Evolutionary conservation across 1,139 yeast genomes (phyloP).

Genomic region (Hyphopichia buzzinii): DNA sequence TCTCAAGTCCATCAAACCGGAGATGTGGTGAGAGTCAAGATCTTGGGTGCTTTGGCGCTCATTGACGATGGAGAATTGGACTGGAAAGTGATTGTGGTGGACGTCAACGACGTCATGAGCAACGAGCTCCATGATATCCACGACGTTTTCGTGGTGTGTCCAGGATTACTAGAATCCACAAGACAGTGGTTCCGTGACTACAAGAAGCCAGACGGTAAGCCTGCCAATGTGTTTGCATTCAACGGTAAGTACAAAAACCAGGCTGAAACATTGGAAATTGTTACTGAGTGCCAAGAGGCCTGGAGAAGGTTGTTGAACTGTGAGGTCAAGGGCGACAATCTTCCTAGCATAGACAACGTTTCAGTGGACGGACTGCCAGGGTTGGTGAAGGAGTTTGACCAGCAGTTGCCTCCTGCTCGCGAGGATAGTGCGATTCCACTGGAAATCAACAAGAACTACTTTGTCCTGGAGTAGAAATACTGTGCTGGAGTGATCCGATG

Average conservation of each 20-base stretch:
- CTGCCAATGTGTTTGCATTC: slow-evolving; percentile 83
- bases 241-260: slow-evolving; percentile 76
- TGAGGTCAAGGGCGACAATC: slow-evolving; percentile 47
- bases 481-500: too few relatives aligned
- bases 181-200: slow-evolving; percentile 90
- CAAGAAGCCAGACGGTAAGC: slow-evolving; percentile 90
- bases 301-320: slow-evolving; percentile 66
- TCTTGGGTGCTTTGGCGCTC: slow-evolving; percentile 81
- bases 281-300: slow-evolving; percentile 67
- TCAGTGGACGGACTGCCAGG: slow-evolving; percentile 57
- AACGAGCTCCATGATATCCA: slow-evolving; percentile 67
- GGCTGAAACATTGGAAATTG: slow-evolving; percentile 68
- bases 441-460: slow-evolving; percentile 33
- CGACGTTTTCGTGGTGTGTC: slow-evolving; percentile 73
- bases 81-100: slow-evolving; percentile 86
- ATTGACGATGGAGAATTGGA: slow-evolving; percentile 93
- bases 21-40: slow-evolving; percentile 76
- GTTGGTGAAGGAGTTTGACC: slow-evolving; percentile 13
- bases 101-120: slow-evolving; percentile 74
- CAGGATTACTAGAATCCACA: slow-evolving; percentile 79
- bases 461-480: neutral
- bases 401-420: slow-evolving; percentile 12
- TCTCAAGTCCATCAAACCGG: slow-evolving; percentile 69
- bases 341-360: slow-evolving; percentile 53
- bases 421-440: slow-evolving; percentile 35